A percentile compares a stretch with the other conserved stretches of the same genome.
Evolutionary conservation across 2,329 filamentous ascomycete genomes (phyloP).

Genomic region (Hypomyces perniciosus): DNA sequence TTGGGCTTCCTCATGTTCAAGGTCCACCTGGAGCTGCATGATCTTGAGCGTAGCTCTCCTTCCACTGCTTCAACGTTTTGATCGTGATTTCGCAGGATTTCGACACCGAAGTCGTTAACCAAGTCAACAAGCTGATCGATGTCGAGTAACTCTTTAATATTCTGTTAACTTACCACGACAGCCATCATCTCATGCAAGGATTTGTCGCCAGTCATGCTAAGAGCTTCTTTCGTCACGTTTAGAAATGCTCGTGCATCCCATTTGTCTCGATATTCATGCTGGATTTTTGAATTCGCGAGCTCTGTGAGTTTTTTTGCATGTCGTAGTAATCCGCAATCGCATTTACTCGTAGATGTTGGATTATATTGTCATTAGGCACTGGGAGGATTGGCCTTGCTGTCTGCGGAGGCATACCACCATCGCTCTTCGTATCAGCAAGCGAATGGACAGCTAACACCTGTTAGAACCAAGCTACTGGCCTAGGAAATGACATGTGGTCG

Average conservation of each 20-base stretch:
- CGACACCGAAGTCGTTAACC: slow-evolving; percentile 1
- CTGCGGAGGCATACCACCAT: background rate
- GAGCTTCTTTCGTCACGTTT: background rate
- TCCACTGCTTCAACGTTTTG: background rate
- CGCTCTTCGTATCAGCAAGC: background rate
- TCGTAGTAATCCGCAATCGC: slow-evolving; percentile 19
- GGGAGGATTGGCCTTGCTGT: background rate
- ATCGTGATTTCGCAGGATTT: background rate
- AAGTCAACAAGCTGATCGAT: background rate
- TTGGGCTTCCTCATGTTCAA: background rate
- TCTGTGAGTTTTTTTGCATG: slow-evolving; percentile 11
- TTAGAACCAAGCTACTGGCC: background rate
- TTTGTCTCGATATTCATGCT: background rate
- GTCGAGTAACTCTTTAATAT: background rate
- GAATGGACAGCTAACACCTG: background rate
- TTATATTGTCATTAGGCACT: slow-evolving; percentile 4
- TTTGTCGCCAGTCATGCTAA: slow-evolving; percentile 3
- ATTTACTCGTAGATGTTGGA: slow-evolving; percentile 18
- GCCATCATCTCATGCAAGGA: slow-evolving; percentile 6
- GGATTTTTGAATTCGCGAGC: slow-evolving; percentile 12
- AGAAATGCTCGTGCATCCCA: slow-evolving; percentile 5
- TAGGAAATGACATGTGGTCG: background rate
- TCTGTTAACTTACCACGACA: background rate
- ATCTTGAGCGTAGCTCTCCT: background rate
- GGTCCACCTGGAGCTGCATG: background rate